These are phyloP conservation scores for Sporothrix sp. DNA, from an alignment of 2,329 filamentous ascomycete species.

Conservation along the genomic window DNA sequence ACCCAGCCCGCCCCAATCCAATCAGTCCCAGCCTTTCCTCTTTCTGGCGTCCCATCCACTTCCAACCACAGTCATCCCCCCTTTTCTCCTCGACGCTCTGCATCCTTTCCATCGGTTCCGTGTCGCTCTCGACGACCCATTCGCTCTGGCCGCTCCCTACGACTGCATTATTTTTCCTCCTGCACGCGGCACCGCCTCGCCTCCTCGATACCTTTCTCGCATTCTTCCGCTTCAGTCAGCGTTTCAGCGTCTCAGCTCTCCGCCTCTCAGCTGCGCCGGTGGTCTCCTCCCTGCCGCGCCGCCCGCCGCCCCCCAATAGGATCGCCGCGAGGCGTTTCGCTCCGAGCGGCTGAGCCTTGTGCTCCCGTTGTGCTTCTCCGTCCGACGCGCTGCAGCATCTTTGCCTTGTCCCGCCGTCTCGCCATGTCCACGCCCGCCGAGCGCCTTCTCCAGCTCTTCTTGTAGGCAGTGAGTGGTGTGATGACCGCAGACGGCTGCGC, in stretches of 20 bases:
- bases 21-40: constrained; percentile 11
- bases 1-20: background rate
- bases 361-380: background rate
- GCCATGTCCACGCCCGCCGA: constrained; percentile 11
- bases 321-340: too few species aligned
- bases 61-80: constrained; percentile 12
- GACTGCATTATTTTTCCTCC: background rate
- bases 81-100: constrained; percentile 9
- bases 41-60: constrained; percentile 8
- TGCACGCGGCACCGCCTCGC: background rate
- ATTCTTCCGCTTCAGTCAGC: background rate
- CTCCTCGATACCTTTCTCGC: background rate
- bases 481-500: background rate
- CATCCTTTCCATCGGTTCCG: constrained; percentile 5
- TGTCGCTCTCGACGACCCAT: background rate
- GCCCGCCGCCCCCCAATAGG: too few species aligned
- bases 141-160: background rate
- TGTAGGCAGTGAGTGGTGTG: constrained; percentile 8
- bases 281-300: too few species aligned
- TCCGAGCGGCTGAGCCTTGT: background rate
- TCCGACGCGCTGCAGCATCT: background rate
- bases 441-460: constrained; percentile 7
- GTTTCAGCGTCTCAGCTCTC: background rate
- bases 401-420: background rate
- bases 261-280: background rate